Evolutionary conservation across 495 filamentous ascomycete genomes (phyloP).

Genomic region (Annulohypoxylon stygium): DNA sequence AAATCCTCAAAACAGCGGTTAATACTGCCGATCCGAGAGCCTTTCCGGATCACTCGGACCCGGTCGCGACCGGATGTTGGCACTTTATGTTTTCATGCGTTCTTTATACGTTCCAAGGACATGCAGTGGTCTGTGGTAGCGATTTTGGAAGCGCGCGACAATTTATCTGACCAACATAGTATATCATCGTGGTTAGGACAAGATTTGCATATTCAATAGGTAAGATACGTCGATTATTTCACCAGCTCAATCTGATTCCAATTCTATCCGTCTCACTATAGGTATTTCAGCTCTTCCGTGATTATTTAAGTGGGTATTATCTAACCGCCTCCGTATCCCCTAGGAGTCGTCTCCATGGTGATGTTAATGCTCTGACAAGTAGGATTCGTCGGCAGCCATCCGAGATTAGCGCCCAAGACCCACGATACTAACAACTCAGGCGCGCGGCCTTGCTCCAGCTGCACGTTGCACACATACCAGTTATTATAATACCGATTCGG

Average conservation of each 20-base stretch:
- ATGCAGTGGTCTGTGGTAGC: no score
- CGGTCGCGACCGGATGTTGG: conserved; percentile 1
- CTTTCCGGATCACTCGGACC: conserved; percentile 19
- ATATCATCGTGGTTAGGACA: not conserved
- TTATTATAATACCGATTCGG: conserved; percentile 27
- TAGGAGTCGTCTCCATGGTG: conserved; percentile 18
- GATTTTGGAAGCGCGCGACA: no score
- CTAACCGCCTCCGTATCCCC: conserved; percentile 25
- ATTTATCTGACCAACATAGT: not conserved
- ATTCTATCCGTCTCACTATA: not conserved
- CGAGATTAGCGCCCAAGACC: conserved; percentile 29
- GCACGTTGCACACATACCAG: conserved; percentile 27
- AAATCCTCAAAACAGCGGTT: conserved; percentile 16
- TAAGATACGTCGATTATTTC: not conserved
- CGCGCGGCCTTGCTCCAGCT: not conserved
- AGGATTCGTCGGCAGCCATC: conserved; percentile 33
- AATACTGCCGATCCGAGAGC: conserved; percentile 21
- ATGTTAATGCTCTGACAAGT: conserved; percentile 29
- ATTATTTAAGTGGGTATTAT: not conserved
- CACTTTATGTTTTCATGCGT: not conserved
- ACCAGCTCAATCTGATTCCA: not conserved
- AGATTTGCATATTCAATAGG: not conserved
- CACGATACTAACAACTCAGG: conserved; percentile 20
- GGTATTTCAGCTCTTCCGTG: not conserved
- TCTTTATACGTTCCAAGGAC: not conserved